Conservation (phyloP, 2,329 filamentous ascomycete species). For the Aspergillus chevalieri region DNA sequence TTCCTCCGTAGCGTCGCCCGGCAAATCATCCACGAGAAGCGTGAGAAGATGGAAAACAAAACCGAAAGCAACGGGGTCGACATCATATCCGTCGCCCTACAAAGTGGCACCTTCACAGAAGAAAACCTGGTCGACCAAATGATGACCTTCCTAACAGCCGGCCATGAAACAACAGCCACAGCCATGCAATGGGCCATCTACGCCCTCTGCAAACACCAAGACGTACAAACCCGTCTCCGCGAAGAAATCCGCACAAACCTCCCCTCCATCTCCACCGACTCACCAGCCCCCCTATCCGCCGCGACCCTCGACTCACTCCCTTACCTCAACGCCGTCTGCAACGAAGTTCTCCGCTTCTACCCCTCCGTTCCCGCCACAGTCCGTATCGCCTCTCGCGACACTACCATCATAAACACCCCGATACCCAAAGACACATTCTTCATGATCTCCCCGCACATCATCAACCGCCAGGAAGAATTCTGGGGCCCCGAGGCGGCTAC, state of each 20-base stretch:
- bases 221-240: constrained; percentile 61
- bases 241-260: constrained; percentile 60
- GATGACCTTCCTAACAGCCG: constrained; percentile 82
- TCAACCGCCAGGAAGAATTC: constrained; percentile 61
- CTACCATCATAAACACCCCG: constrained; percentile 56
- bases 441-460: constrained; percentile 58
- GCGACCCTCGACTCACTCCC: constrained; percentile 61
- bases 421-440: constrained; percentile 67
- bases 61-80: constrained; percentile 49
- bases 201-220: constrained; percentile 59
- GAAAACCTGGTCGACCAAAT: constrained; percentile 80
- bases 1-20: constrained; percentile 61
- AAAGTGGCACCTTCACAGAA: constrained; percentile 68
- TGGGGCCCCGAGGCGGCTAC: constrained; percentile 71
- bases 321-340: constrained; percentile 73
- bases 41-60: constrained; percentile 42
- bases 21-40: constrained; percentile 66
- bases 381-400: constrained; percentile 61
- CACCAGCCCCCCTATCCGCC: constrained; percentile 61
- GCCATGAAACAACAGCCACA: constrained; percentile 72
- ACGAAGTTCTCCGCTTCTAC: constrained; percentile 68
- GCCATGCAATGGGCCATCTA: constrained; percentile 72
- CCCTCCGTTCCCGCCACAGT: constrained; percentile 66
- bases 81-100: constrained; percentile 73
- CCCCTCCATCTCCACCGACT: constrained; percentile 46